phyloP scores from a whole-genome alignment of 352 stramenopile species.

The Phytophthora tubulina region DNA sequence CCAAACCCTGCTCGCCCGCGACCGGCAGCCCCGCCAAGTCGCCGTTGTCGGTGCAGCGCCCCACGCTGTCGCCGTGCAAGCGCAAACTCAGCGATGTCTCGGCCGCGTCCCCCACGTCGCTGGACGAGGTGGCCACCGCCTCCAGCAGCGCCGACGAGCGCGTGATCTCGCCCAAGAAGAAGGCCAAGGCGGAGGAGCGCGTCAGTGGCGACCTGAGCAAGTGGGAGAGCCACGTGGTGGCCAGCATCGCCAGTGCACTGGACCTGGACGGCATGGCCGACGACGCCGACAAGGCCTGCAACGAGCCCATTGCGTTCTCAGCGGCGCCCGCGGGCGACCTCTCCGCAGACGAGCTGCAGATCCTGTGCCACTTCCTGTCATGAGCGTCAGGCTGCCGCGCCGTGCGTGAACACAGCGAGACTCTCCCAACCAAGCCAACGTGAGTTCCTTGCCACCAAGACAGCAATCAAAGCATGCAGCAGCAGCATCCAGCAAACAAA shows the following conservation, averaged over 20 bases:
- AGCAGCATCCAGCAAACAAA: neutral
- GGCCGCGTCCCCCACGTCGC: constrained; percentile 44
- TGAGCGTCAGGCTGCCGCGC: constrained; percentile 20
- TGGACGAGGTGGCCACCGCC: constrained; percentile 40
- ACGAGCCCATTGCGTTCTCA: constrained; percentile 42
- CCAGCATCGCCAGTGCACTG: constrained; percentile 36
- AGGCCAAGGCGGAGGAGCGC: constrained; percentile 39
- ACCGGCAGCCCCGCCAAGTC: constrained; percentile 33
- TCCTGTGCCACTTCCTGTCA: constrained; percentile 53
- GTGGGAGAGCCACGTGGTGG: constrained; percentile 42
- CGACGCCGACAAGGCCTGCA: constrained; percentile 19
- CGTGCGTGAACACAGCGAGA: neutral
- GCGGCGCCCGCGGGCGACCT: constrained; percentile 35
- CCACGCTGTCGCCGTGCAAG: constrained; percentile 54
- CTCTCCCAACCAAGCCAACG: neutral
- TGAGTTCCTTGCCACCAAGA: neutral
- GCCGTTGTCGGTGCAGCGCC: constrained; percentile 52
- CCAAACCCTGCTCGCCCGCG: constrained; percentile 10
- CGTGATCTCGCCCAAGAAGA: constrained; percentile 65
- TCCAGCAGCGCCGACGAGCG: constrained; percentile 25
- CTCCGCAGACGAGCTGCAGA: constrained; percentile 50
- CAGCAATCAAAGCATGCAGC: neutral
- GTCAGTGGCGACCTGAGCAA: constrained; percentile 36
- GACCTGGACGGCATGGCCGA: constrained; percentile 25
- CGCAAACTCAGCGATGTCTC: constrained; percentile 50